Evolutionary conservation across 2,329 filamentous ascomycete species (phyloP).

Genomic region (Colletotrichum tofieldiae): DNA sequence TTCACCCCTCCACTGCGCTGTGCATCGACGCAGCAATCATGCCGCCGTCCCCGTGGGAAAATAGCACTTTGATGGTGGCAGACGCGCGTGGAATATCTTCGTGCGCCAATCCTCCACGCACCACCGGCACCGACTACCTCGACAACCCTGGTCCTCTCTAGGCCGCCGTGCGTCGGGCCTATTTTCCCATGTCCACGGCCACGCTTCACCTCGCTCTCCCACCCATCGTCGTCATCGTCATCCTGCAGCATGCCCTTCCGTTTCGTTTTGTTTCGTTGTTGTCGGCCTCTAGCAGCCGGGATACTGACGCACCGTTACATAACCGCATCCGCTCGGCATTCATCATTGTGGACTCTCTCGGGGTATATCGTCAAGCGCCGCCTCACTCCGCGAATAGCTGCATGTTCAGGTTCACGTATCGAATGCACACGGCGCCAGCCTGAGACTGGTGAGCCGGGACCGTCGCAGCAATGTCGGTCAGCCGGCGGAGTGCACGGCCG

Average conservation of each 20-base stretch:
- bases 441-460: constrained; percentile 10
- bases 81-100: constrained; percentile 37
- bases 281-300: constrained; percentile 14
- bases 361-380: constrained; percentile 21
- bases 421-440: constrained; percentile 15
- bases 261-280: neutral
- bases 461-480: constrained; percentile 34
- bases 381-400: constrained; percentile 39
- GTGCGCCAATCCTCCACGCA: constrained; percentile 3
- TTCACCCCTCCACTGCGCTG: neutral
- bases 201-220: constrained; percentile 7
- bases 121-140: constrained; percentile 3
- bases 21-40: constrained; percentile 1
- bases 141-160: constrained; percentile 5
- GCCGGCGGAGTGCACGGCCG: constrained; percentile 40
- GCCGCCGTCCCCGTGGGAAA: constrained; percentile 24
- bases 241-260: constrained; percentile 20
- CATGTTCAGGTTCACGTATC: constrained; percentile 25
- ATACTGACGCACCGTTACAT: constrained; percentile 27
- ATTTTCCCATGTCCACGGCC: constrained; percentile 21
- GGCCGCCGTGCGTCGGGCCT: constrained; percentile 14
- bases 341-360: constrained; percentile 38
- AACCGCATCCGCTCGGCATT: constrained; percentile 36
- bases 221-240: constrained; percentile 3
- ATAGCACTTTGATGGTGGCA: constrained; percentile 21